Evolutionary conservation across 345 rosid species (phyloP).

Genomic region (Cardamine occulta): DNA sequence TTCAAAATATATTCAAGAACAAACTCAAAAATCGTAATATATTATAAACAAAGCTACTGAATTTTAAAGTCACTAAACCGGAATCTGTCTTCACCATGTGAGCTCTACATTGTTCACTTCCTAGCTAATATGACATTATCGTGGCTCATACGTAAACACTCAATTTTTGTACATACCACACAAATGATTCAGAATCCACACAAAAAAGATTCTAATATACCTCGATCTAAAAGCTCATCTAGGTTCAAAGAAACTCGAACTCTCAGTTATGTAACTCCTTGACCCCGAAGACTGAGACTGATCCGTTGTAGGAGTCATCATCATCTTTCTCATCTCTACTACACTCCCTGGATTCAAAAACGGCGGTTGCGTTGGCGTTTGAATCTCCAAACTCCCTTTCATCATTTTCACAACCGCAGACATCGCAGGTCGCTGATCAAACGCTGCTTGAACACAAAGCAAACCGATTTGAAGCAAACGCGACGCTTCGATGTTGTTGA

Average conservation of each 20-base stretch:
- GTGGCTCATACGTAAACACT: slow-evolving; percentile 24
- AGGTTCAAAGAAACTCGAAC: slow-evolving; percentile 59
- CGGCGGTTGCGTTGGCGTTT: slow-evolving; percentile 77
- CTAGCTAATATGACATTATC: slow-evolving; percentile 8
- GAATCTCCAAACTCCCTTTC: slow-evolving; percentile 52
- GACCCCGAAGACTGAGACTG: slow-evolving; percentile 56
- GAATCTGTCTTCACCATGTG: neutral
- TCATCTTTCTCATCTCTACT: slow-evolving; percentile 36
- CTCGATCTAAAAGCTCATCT: slow-evolving; percentile 46
- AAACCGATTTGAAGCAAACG: slow-evolving; percentile 67
- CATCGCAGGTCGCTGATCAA: slow-evolving; percentile 84
- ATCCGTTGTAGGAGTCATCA: slow-evolving; percentile 14
- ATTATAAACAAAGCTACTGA: neutral
- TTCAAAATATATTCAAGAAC: neutral
- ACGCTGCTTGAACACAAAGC: slow-evolving; percentile 84
- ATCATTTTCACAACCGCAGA: slow-evolving; percentile 74
- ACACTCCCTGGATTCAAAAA: slow-evolving; percentile 53
- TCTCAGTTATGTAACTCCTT: slow-evolving; percentile 50
- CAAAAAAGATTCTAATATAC: slow-evolving; percentile 1
- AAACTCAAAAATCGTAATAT: neutral
- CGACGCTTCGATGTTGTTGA: slow-evolving; percentile 53
- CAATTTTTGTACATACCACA: slow-evolving; percentile 21
- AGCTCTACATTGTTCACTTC: slow-evolving; percentile 9
- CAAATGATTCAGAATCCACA: slow-evolving; percentile 14
- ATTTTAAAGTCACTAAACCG: slow-evolving; percentile 19